Percentiles rank a stretch among this genome's conserved stretches.
Evolutionary conservation across 108 stramenopile species (phyloP).

Genomic region (Mediolabrus comicus): DNA sequence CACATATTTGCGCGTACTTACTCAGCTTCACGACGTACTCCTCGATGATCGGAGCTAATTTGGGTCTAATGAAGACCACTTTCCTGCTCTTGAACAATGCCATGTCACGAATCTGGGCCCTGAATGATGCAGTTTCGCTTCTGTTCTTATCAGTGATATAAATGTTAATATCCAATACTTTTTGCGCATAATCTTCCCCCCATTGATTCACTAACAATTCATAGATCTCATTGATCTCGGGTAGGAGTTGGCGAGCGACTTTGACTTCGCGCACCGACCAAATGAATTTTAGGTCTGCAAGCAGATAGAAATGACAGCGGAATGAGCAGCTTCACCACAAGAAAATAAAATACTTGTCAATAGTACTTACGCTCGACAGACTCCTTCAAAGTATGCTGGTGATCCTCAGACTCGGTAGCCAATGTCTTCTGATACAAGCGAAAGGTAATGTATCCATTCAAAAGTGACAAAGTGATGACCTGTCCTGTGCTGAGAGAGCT

Average conservation of each 20-base stretch:
- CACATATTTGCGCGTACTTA: too few species aligned
- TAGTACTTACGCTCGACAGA: neutral
- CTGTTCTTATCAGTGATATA: constrained; percentile 38
- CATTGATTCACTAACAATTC: constrained; percentile 29
- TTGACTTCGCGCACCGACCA: constrained; percentile 45
- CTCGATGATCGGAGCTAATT: constrained; percentile 27
- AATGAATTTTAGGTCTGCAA: constrained; percentile 26
- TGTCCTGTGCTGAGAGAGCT: neutral
- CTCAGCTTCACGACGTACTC: constrained; percentile 35
- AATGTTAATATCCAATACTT: constrained; percentile 39
- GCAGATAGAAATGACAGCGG: constrained; percentile 1
- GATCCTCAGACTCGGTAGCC: neutral
- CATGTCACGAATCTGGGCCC: constrained; percentile 10
- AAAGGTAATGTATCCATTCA: neutral
- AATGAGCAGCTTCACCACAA: neutral
- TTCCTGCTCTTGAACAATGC: constrained; percentile 14
- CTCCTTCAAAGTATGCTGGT: neutral
- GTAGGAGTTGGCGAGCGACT: constrained; percentile 28
- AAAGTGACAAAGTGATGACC: neutral
- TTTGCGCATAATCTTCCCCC: constrained; percentile 34
- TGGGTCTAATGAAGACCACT: constrained; percentile 25
- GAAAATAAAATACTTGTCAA: constrained; percentile 15
- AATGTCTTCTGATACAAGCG: neutral
- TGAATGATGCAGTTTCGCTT: constrained; percentile 13
- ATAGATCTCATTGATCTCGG: constrained; percentile 33